Base-by-base conservation (phyloP, 192 early-diverging fungal species). In the Gonapodya sp. region DNA sequence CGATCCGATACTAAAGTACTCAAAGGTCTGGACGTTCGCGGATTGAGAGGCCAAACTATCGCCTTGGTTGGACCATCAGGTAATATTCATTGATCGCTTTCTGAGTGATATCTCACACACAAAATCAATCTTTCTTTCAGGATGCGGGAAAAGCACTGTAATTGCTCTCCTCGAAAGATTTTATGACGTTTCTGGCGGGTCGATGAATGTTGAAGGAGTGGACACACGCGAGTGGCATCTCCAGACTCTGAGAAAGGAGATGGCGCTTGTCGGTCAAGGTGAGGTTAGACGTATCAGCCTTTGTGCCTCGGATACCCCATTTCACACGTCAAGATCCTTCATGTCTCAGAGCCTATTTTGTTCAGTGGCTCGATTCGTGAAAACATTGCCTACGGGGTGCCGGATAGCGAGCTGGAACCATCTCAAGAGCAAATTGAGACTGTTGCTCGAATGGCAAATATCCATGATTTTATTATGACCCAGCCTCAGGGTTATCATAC, bases 61-160 rank as follows among this genome's bases (percentile, higher is more conserved):
- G 96, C 96, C 1, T 81, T 97, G 34, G 95, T 96, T 0, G 96
- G 96, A 0, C 86, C 91, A 1, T 94, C 93, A 18, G 94, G 94
- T 0, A 72, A 18, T 72, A 30, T 72, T 72, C 64, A 18, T 72
- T 72, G 64, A 72, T 72, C 30, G 64, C 30, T 30, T 30, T 16
- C 16, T 16, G 16, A 18, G 64, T 16, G 64, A 72, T 72, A 18
- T 18, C 64, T 72, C 16, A 72, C 30, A 18, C 16, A 16, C 30
- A 18, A 18, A 16, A 30, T 72, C 64, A 72, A 18, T 72, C 16
- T 30, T 72, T 72, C 64, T n/a, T n/a, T n/a, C n/a, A n/a, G 46
- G 46, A 24, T 64, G 46, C 46, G 46, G 46, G 24, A 64, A 93
- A 92, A 77, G 87, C 8, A 93, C 93, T 14, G 86, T 89, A 2